Evolutionary conservation across 2,329 filamentous ascomycete species (phyloP).

Genomic region (Zymoseptoria tritici): DNA sequence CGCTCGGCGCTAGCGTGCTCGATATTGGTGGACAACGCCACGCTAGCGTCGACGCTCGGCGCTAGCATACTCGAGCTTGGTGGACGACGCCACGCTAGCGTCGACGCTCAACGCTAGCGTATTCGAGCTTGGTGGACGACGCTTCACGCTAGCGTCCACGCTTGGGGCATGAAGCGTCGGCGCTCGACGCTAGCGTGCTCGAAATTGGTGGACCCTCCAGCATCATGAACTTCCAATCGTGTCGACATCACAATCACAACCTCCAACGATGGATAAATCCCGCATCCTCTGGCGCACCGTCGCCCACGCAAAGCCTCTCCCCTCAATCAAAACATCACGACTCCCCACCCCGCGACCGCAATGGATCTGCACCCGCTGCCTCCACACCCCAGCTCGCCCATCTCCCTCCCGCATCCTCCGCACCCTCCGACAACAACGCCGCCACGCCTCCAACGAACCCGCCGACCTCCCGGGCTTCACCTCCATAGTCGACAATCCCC

Average conservation of each 20-base stretch:
- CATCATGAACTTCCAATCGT: not conserved
- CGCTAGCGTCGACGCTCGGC: no score
- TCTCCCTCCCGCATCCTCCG: constrained; percentile 10
- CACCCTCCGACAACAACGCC: constrained; percentile 25
- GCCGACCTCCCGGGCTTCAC: constrained; percentile 72
- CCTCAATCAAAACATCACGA: constrained; percentile 1
- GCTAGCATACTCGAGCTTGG: no score
- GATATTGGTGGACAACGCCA: no score
- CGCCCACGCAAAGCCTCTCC: not conserved
- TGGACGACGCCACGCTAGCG: no score
- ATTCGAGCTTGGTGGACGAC: no score
- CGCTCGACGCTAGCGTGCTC: no score
- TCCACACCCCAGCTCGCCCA: constrained; percentile 20
- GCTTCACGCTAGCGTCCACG: no score
- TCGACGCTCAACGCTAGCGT: no score
- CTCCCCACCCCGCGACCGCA: constrained; percentile 7
- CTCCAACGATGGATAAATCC: constrained; percentile 13
- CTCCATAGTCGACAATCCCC: constrained; percentile 80
- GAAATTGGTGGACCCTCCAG: no score
- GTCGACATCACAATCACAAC: not conserved
- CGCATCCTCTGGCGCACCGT: constrained; percentile 13
- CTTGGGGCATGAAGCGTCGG: no score
- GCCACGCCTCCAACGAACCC: constrained; percentile 41
- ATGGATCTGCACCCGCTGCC: constrained; percentile 29
- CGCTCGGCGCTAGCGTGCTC: no score